Percentiles rank a stretch among this genome's conserved stretches.
Conservation (phyloP, 1,284 basidiomycete species). For the Xerocomus tenax region DNA sequence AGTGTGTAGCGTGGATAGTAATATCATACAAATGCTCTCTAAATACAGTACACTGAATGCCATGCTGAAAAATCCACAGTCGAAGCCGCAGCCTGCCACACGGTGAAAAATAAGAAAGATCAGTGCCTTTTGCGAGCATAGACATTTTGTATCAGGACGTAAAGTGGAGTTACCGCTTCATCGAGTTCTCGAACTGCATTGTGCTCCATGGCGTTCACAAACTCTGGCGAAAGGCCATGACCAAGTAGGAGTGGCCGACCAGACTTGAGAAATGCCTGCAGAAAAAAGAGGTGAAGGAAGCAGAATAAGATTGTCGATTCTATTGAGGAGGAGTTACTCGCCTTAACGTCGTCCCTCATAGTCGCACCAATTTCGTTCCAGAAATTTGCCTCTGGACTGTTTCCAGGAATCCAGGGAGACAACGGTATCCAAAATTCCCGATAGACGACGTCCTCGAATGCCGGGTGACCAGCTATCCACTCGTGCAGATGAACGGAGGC, state of each 20-base stretch:
- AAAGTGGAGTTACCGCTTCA: constrained; percentile 41
- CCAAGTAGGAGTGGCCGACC: constrained; percentile 60
- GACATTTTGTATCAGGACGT: constrained; percentile 49
- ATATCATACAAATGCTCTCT: constrained; percentile 19
- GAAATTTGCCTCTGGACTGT: constrained; percentile 24
- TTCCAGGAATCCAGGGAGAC: constrained; percentile 39
- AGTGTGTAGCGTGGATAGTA: constrained; percentile 4
- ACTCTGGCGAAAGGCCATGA: constrained; percentile 44
- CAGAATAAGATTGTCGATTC: not conserved
- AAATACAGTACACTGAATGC: constrained; percentile 18
- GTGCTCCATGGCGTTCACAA: constrained; percentile 46
- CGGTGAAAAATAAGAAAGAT: constrained; percentile 7
- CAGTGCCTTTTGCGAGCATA: constrained; percentile 47
- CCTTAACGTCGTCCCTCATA: constrained; percentile 41
- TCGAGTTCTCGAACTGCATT: constrained; percentile 45
- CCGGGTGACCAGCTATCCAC: constrained; percentile 46
- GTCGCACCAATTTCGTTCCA: constrained; percentile 31
- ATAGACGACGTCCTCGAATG: constrained; percentile 49
- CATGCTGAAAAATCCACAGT: constrained; percentile 13
- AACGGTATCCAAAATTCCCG: constrained; percentile 52
- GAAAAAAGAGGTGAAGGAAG: not conserved
- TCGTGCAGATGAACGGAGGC: constrained; percentile 46
- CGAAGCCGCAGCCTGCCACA: not conserved
- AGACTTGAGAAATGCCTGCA: constrained; percentile 54
- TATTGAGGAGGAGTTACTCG: constrained; percentile 24